These are phyloP conservation scores for Penicillium sp. DNA, from an alignment of 2,329 filamentous ascomycete species.

Conservation along the genomic window DNA sequence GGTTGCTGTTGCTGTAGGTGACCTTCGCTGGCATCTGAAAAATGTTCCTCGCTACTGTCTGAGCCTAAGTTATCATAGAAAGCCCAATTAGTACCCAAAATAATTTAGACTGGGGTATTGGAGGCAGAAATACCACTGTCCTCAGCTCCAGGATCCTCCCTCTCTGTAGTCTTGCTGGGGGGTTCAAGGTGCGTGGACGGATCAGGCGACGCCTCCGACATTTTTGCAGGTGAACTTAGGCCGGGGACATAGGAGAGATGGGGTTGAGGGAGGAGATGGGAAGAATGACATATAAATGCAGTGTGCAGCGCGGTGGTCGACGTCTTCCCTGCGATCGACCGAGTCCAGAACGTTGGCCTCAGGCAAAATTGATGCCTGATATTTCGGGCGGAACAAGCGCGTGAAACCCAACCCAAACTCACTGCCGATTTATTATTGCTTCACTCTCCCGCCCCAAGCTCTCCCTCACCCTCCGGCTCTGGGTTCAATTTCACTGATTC, in stretches of 20 bases:
- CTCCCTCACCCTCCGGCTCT: constrained; percentile 5
- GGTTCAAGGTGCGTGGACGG: constrained; percentile 54
- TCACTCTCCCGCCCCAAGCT: constrained; percentile 7
- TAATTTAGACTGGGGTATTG: neutral
- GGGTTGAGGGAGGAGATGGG: constrained; percentile 16
- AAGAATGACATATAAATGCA: constrained; percentile 20
- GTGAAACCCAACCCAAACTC: constrained; percentile 29
- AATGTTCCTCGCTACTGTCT: constrained; percentile 64
- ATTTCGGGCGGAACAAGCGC: constrained; percentile 20
- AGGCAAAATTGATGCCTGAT: constrained; percentile 26
- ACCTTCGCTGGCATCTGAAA: constrained; percentile 68
- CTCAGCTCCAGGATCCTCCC: constrained; percentile 61
- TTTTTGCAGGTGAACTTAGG: constrained; percentile 27
- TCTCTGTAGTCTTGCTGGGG: constrained; percentile 59
- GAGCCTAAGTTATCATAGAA: constrained; percentile 41
- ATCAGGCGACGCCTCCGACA: constrained; percentile 44
- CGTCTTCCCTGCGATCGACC: constrained; percentile 34
- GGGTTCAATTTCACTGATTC: constrained; percentile 6
- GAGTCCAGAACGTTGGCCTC: constrained; percentile 37
- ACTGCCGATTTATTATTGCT: constrained; percentile 28
- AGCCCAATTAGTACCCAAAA: neutral
- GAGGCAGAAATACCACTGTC: constrained; percentile 53
- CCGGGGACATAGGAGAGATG: constrained; percentile 28
- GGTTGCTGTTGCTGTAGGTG: constrained; percentile 36
- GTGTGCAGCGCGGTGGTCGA: constrained; percentile 27